A percentile compares a stretch with the other conserved stretches of the same genome.
Conservation (phyloP, 176 grass and related monocot genomes). For the bread wheat (Triticum aestivum) region IWGSC_CS_RefSeq_v2.1 NC_057813.1:96913457-96913956, state of each 20-base stretch:
- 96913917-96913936: constrained; percentile 75
- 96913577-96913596: constrained; percentile 36
- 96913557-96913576: background rate
- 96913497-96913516: background rate
- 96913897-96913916: constrained; percentile 81
- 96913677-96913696: constrained; percentile 6
- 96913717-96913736: background rate
- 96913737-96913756: constrained; percentile 10
- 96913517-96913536: background rate
- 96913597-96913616: constrained; percentile 8
- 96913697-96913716: background rate
- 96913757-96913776: constrained; percentile 92
- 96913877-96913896: constrained; percentile 35
- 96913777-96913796: constrained; percentile 47
- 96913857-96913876: constrained; percentile 76
- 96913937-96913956: constrained; percentile 81
- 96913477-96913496: background rate
- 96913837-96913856: constrained; percentile 73
- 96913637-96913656: background rate
- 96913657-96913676: background rate
- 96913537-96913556: background rate
- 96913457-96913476: background rate
- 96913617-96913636: constrained; percentile 9
- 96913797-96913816: constrained; percentile 73
- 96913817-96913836: constrained; percentile 72